Conservation (phyloP, 305 asterid genomes). For the Rubia peregrina region DNA sequence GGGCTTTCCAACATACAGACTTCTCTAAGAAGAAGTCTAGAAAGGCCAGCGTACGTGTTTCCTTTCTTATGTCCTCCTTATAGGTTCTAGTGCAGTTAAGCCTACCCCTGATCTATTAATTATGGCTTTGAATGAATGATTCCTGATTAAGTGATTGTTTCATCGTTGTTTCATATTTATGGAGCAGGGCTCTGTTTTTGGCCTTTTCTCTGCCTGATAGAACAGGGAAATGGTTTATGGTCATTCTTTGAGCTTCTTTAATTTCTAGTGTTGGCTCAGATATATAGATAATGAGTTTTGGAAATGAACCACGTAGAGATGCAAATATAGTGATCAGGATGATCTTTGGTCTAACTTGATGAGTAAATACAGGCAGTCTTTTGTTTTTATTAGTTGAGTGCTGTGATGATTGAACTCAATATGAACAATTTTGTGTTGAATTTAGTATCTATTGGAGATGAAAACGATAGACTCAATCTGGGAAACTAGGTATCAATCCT, state of each 20-base stretch:
- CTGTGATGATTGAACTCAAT: not conserved
- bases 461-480: not conserved
- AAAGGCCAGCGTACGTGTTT: slow-evolving; percentile 32
- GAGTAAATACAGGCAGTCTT: not conserved
- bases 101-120: not conserved
- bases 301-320: not conserved
- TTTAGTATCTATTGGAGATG: not conserved
- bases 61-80: slow-evolving; percentile 14
- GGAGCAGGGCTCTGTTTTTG: not conserved
- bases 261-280: not conserved
- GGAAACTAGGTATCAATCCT: not conserved
- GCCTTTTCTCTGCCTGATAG: not conserved
- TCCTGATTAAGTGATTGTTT: not conserved
- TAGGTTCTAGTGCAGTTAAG: not conserved
- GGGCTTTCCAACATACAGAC: slow-evolving; percentile 20
- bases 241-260: not conserved
- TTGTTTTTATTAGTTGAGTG: not conserved
- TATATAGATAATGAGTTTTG: not conserved
- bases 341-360: not conserved
- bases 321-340: not conserved
- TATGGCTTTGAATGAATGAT: not conserved
- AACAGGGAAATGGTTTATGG: not conserved
- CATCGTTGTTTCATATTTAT: not conserved
- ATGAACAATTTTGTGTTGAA: not conserved
- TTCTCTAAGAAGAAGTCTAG: slow-evolving; percentile 19